phyloP scores from a whole-genome alignment of 768 basidiomycete genomes.

The Lactarius sp. region DNA sequence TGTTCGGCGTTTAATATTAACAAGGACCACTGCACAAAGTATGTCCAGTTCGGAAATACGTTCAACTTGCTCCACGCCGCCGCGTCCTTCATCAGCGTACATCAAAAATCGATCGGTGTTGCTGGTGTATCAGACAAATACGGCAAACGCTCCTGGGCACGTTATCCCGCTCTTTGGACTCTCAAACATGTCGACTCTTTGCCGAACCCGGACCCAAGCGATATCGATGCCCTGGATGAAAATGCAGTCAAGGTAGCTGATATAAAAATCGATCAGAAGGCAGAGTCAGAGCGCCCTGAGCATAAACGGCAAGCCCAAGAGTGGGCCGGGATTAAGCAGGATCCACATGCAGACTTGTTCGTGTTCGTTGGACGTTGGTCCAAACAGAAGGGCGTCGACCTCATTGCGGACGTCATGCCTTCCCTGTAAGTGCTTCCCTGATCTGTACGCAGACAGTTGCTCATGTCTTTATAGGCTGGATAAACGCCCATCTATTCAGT shows the following conservation, averaged over 20 bases:
- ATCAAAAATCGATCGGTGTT: constrained; percentile 91
- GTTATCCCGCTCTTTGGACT: constrained; percentile 95
- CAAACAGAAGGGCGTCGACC: constrained; percentile 96
- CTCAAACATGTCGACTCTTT: constrained; percentile 92
- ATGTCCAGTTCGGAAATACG: constrained; percentile 96
- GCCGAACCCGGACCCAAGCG: constrained; percentile 91
- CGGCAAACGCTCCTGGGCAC: constrained; percentile 94
- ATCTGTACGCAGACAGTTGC: constrained; percentile 16
- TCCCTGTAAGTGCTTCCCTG: constrained; percentile 51
- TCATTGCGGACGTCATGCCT: constrained; percentile 95
- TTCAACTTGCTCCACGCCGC: constrained; percentile 94
- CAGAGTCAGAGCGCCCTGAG: constrained; percentile 88
- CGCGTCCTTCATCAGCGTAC: constrained; percentile 86
- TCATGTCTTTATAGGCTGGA: constrained; percentile 51
- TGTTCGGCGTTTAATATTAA: constrained; percentile 97
- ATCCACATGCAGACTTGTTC: constrained; percentile 84
- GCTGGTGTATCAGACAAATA: constrained; percentile 98
- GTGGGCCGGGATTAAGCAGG: constrained; percentile 92
- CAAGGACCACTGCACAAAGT: constrained; percentile 94
- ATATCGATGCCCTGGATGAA: constrained; percentile 89
- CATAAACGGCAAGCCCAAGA: constrained; percentile 89
- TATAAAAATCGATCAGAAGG: constrained; percentile 70
- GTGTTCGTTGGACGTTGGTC: constrained; percentile 98
- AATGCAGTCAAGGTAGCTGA: constrained; percentile 64
- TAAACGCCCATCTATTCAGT: constrained; percentile 79